phyloP scores from a whole-genome alignment of 768 basidiomycete species.

The Termitomyces sp. region DNA sequence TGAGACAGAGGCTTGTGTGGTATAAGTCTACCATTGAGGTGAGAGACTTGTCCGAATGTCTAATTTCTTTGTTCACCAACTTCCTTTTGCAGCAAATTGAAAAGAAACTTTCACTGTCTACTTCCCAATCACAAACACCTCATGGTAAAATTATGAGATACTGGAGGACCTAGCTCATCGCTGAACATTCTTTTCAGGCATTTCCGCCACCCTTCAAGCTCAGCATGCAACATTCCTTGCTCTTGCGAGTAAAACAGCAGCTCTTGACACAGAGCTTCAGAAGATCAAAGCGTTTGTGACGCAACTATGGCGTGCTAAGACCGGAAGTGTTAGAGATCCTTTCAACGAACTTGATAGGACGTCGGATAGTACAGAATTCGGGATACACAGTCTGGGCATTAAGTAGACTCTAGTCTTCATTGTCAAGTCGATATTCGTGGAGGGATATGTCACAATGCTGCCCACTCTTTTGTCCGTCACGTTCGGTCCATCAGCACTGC shows the following conservation, averaged over 20 bases:
- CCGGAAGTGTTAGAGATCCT: constrained; percentile 81
- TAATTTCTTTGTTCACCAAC: background rate
- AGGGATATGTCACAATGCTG: background rate
- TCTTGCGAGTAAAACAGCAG: constrained; percentile 73
- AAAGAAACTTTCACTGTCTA: constrained; percentile 69
- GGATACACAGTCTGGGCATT: constrained; percentile 39
- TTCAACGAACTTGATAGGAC: constrained; percentile 51
- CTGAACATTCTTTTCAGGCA: constrained; percentile 32
- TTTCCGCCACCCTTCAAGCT: constrained; percentile 73
- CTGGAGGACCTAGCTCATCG: background rate
- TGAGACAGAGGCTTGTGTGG: constrained; percentile 70
- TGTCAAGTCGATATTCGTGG: no score
- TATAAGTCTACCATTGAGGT: constrained; percentile 83
- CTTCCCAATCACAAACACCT: constrained; percentile 66
- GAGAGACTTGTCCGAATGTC: constrained; percentile 4
- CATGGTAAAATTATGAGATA: constrained; percentile 48
- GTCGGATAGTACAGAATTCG: constrained; percentile 33
- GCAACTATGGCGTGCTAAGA: constrained; percentile 75
- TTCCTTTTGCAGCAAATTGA: constrained; percentile 64
- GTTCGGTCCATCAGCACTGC: background rate
- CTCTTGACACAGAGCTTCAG: constrained; percentile 69
- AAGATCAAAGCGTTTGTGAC: constrained; percentile 74
- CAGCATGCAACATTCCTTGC: constrained; percentile 77
- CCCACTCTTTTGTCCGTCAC: no score
- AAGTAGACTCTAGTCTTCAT: no score